phyloP scores from a whole-genome alignment of 2,329 filamentous ascomycete species.

The Talaromyces marneffei region DNA sequence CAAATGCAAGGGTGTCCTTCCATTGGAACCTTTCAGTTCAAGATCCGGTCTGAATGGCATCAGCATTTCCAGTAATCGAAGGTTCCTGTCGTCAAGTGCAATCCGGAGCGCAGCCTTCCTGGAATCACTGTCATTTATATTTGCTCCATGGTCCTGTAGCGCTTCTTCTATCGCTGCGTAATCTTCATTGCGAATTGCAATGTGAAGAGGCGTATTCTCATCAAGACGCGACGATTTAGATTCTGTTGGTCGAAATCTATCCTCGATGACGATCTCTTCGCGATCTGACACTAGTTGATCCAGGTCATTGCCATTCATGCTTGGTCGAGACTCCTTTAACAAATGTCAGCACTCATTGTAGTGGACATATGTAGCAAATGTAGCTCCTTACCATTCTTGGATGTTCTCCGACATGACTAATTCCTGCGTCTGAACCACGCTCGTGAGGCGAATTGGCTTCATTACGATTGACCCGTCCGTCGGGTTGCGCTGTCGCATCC shows the following conservation, averaged over 20 bases:
- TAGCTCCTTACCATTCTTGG: neutral
- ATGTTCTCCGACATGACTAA: neutral
- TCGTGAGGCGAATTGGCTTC: neutral
- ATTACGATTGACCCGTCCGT: neutral
- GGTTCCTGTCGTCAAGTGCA: neutral
- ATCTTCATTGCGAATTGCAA: constrained; percentile 1
- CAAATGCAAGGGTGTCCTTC: neutral
- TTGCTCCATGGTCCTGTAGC: neutral
- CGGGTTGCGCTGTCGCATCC: neutral
- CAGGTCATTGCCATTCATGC: neutral
- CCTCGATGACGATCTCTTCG: neutral
- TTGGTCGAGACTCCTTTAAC: neutral
- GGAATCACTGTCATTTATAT: neutral
- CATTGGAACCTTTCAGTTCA: neutral
- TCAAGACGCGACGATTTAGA: neutral
- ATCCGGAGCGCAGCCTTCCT: neutral
- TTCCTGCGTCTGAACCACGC: neutral
- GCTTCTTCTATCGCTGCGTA: neutral
- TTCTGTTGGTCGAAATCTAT: neutral
- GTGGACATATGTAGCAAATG: neutral
- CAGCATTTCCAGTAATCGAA: neutral
- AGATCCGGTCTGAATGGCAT: neutral
- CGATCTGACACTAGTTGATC: neutral
- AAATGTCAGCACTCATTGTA: neutral
- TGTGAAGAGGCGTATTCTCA: neutral